phyloP scores from a whole-genome alignment of 331 rosid species.

The Malus hybrid region DNA sequence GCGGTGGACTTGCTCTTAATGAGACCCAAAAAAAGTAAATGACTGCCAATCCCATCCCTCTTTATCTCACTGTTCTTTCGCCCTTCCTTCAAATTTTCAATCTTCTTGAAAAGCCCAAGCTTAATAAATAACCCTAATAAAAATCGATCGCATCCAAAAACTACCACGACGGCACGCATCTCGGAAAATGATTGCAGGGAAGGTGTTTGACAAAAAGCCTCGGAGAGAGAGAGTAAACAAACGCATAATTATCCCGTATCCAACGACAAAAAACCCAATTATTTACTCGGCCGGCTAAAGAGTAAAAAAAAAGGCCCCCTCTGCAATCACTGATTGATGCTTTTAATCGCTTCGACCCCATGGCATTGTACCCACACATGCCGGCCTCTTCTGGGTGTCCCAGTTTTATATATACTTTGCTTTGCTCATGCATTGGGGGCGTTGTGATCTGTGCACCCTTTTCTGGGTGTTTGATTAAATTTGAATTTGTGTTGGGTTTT shows the following conservation, averaged over 20 bases:
- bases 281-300: slow-evolving; percentile 35
- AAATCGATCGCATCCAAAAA: neutral
- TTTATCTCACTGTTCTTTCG: too few relatives aligned
- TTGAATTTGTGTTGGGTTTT: neutral
- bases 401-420: neutral
- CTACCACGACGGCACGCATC: slow-evolving; percentile 1
- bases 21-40: too few relatives aligned
- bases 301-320: neutral
- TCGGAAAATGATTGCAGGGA: slow-evolving; percentile 22
- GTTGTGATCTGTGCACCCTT: slow-evolving; percentile 44
- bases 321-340: slow-evolving; percentile 1
- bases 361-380: neutral
- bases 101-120: neutral
- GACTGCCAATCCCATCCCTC: too few relatives aligned
- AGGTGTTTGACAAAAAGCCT: slow-evolving; percentile 22
- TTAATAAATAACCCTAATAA: neutral
- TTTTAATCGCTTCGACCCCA: neutral
- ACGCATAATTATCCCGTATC: slow-evolving; percentile 29
- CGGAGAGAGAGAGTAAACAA: neutral
- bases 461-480: slow-evolving; percentile 13
- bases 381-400: slow-evolving; percentile 3
- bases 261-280: neutral
- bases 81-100: too few relatives aligned
- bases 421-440: slow-evolving; percentile 4
- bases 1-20: too few relatives aligned